phyloP scores from a whole-genome alignment of 768 basidiomycete species.

The Dictyophora rubrovolvata region DNA sequence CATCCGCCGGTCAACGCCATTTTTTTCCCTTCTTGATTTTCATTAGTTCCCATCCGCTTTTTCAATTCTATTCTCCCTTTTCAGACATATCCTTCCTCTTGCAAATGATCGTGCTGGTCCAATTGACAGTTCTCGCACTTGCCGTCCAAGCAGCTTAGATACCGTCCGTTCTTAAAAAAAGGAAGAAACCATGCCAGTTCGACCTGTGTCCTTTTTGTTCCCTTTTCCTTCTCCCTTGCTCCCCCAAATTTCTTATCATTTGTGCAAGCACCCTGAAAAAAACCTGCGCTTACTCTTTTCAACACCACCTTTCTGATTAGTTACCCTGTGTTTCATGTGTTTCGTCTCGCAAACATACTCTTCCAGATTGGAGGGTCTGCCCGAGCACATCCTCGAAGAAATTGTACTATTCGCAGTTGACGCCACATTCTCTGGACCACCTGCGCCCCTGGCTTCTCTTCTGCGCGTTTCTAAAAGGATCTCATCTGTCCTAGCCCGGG shows the following conservation, averaged over 20 bases:
- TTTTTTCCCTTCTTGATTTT: background rate
- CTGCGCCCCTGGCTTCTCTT: constrained; percentile 37
- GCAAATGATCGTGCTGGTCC: background rate
- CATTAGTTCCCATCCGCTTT: background rate
- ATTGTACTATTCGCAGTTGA: constrained; percentile 41
- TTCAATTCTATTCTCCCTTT: background rate
- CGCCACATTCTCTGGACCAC: constrained; percentile 35
- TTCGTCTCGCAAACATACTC: background rate
- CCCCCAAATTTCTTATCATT: too few relatives aligned
- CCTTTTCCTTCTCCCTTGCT: background rate
- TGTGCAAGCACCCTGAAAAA: background rate
- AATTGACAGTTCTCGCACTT: background rate
- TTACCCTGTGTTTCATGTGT: background rate
- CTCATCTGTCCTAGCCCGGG: constrained; percentile 23
- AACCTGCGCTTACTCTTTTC: background rate
- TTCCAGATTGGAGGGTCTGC: constrained; percentile 23
- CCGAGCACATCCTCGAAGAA: constrained; percentile 36
- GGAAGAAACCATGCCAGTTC: background rate
- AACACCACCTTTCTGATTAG: background rate
- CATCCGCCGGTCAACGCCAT: background rate
- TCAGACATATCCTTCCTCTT: background rate
- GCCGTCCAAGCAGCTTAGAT: background rate
- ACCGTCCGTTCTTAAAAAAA: background rate
- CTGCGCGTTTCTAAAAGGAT: constrained; percentile 34
- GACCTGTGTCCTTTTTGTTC: background rate